These are phyloP conservation scores for Xylariaceae sp. DNA, from an alignment of 2,329 filamentous ascomycete genomes.

Conservation along the genomic window DNA sequence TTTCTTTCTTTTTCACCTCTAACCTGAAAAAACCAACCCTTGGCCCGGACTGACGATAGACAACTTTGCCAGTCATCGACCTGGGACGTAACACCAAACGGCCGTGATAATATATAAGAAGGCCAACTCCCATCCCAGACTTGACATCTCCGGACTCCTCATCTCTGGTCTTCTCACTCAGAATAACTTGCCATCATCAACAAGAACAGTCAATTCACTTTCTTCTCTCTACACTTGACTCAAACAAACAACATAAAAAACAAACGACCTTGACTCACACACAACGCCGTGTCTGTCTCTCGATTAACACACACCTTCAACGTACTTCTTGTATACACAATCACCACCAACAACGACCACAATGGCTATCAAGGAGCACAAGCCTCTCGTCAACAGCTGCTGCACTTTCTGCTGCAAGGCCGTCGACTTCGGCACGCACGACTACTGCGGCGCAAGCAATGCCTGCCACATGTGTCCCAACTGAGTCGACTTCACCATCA, in stretches of 20 bases:
- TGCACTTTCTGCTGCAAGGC: constrained; percentile 49
- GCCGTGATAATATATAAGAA: constrained; percentile 15
- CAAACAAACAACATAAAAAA: constrained; percentile 40
- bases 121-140: constrained; percentile 12
- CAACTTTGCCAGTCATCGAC: constrained; percentile 18
- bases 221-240: constrained; percentile 28
- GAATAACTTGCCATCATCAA: not conserved
- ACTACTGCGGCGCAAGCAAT: constrained; percentile 40
- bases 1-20: not conserved
- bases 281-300: constrained; percentile 37
- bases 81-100: constrained; percentile 9
- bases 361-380: constrained; percentile 41
- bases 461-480: constrained; percentile 42
- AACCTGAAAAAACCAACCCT: constrained; percentile 2
- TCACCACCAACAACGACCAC: constrained; percentile 19
- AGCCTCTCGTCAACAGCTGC: constrained; percentile 45
- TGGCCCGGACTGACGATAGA: constrained; percentile 14
- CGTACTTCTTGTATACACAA: not conserved
- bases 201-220: constrained; percentile 33
- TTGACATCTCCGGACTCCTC: too few species aligned
- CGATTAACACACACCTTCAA: constrained; percentile 8
- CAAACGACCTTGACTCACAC: constrained; percentile 28
- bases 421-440: constrained; percentile 46
- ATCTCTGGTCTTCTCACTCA: not conserved
- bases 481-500: constrained; percentile 22